Base-by-base conservation (phyloP, 164 flowering plant genomes). In the Buxus sempervirens region DNA sequence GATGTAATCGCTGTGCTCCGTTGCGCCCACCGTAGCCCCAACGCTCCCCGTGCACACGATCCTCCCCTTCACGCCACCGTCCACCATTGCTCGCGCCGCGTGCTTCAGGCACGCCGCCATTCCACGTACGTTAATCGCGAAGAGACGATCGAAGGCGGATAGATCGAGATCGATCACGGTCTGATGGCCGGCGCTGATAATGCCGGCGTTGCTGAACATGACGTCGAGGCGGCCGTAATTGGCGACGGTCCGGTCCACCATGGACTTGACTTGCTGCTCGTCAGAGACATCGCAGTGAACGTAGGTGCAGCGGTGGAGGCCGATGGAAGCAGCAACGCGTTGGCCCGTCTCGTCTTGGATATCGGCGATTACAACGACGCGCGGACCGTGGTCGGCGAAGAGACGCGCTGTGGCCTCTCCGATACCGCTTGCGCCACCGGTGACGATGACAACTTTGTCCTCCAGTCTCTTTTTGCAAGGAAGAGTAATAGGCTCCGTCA, bases 251-350 rank as follows among this genome's bases (percentile, higher is more conserved):
- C 2, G 53, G 0, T 69, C 58, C 19, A 75, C 68, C 56, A 65
- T 12, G 63, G 55, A n/a, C n/a, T 64, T 10, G 53, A 75, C 75
- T 23, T 75, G 74, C 1, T 58, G 13, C 62, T 79, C 82, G 62
- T 72, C 73, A 4, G 76, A 14, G 5, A 79, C 75, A n/a, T 79
- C 82, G 62, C 82, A 75, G 67, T 58, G 75, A 28, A 63, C 4
- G 60, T 62, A 76, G 65, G 51, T 55, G 59, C 68, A 70, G 49
- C 27, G 14, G 60, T 62, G 41, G 32, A 23, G 26, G 6, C 77
- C 75, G 25, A 73, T 60, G 27, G 77, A 73, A 1, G 54, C 9
- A 22, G 61, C 74, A 0, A 78, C 64, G 12, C 32, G 21, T 28
- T 54, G 61, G 60, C 76, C 76, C 9, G 48, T 16, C 2, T 72